A percentile compares a stretch with the other conserved stretches of the same genome.
phyloP scores from a whole-genome alignment of 257 asterid species.

The Rubia yunnanensis region DNA sequence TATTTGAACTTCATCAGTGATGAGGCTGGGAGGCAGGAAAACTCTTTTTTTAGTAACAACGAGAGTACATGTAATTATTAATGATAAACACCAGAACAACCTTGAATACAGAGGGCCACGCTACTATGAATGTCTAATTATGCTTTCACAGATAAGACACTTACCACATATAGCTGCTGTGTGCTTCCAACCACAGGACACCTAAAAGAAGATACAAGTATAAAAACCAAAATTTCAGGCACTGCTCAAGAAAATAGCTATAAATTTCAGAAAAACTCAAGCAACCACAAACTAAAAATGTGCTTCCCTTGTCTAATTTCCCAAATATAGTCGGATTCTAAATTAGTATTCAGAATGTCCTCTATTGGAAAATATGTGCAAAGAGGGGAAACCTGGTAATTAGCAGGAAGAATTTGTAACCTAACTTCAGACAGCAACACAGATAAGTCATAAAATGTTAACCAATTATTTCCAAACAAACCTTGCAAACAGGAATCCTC shows the following conservation, averaged over 20 bases:
- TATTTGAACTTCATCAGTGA: neutral
- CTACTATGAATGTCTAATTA: neutral
- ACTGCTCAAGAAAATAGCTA: neutral
- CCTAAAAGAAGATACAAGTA: constrained; percentile 31
- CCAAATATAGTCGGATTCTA: neutral
- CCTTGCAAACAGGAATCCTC: constrained; percentile 64
- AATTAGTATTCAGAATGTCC: neutral
- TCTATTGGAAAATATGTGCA: neutral
- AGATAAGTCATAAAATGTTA: neutral
- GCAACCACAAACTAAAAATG: neutral
- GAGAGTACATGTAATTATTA: neutral
- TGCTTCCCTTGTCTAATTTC: neutral
- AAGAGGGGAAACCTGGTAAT: neutral
- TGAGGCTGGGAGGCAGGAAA: neutral
- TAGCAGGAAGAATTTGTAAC: neutral
- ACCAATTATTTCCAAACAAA: constrained; percentile 19
- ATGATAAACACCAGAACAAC: neutral
- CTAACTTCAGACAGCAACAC: neutral
- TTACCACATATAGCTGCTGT: constrained; percentile 96
- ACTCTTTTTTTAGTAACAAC: neutral
- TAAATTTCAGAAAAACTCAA: neutral
- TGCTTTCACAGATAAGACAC: neutral
- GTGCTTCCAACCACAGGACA: constrained; percentile 99
- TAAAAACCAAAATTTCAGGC: no score
- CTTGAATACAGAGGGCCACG: neutral